Percentiles rank a stretch among this genome's conserved stretches.
phyloP scores from a whole-genome alignment of 2,329 filamentous ascomycete species.

The Penicillium aurantiogriseum region DNA sequence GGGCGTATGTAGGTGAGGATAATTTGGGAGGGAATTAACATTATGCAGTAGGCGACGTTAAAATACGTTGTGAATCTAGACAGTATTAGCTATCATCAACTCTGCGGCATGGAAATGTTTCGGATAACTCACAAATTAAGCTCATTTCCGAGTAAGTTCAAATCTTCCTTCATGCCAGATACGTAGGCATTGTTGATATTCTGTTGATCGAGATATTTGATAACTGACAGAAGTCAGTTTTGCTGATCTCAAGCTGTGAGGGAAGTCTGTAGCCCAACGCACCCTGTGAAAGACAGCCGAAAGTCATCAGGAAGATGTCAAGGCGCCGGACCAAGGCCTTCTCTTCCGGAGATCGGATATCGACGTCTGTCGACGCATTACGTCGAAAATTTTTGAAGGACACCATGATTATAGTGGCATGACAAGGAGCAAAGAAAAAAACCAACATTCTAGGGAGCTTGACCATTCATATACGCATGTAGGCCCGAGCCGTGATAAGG shows the following conservation, averaged over 20 bases:
- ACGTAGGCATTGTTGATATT: conserved; percentile 32
- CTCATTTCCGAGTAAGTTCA: conserved; percentile 23
- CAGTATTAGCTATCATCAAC: not conserved
- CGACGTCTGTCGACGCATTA: conserved; percentile 5
- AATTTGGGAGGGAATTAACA: conserved; percentile 42
- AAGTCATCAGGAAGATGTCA: conserved; percentile 42
- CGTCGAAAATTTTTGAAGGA: conserved; percentile 15
- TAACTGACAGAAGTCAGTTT: conserved; percentile 14
- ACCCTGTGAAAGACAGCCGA: conserved; percentile 44
- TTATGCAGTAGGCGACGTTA: conserved; percentile 42
- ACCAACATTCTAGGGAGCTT: not conserved
- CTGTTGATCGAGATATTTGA: conserved; percentile 28
- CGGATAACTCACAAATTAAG: conserved; percentile 19
- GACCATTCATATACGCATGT: not conserved
- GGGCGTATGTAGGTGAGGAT: conserved; percentile 39
- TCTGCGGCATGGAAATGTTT: too few relatives aligned
- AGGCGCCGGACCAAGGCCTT: conserved; percentile 38
- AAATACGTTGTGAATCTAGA: conserved; percentile 41
- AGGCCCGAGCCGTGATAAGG: not conserved
- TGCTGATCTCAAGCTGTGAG: not conserved
- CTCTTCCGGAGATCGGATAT: conserved; percentile 31
- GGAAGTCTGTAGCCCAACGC: not conserved
- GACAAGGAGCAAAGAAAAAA: not conserved
- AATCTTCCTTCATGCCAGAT: conserved; percentile 28
- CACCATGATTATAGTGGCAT: conserved; percentile 10